phyloP scores from a whole-genome alignment of 225 moss, liverwort and hornwort species.

The Lunularia cruciata region DNA sequence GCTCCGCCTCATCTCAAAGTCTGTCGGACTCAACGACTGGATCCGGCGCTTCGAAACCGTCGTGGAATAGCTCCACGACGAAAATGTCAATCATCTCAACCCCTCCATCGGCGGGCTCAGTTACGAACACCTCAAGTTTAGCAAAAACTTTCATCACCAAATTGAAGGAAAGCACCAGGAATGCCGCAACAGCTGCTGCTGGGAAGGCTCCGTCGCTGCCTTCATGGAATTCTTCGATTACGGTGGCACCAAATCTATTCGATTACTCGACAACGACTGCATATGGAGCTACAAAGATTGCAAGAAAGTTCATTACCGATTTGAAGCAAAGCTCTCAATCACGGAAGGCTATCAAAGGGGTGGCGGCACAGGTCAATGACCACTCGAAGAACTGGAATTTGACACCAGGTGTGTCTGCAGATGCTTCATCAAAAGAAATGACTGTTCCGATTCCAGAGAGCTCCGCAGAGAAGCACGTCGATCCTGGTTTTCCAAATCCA shows the following conservation, averaged over 20 bases:
- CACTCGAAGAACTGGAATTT: background rate
- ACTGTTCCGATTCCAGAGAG: conserved; percentile 23
- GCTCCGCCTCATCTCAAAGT: background rate
- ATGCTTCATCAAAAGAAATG: background rate
- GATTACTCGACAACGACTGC: conserved; percentile 12
- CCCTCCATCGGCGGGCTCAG: conserved; percentile 2
- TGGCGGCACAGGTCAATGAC: conserved; percentile 26
- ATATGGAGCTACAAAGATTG: background rate
- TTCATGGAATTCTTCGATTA: conserved; percentile 23
- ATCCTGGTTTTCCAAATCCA: conserved; percentile 21
- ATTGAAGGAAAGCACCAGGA: conserved; percentile 27
- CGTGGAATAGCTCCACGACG: conserved; percentile 22
- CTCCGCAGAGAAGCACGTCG: conserved; percentile 20
- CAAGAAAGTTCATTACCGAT: conserved; percentile 23
- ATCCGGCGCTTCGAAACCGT: conserved; percentile 10
- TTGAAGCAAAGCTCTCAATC: conserved; percentile 18
- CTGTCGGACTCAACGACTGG: conserved; percentile 3
- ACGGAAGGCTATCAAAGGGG: conserved; percentile 7
- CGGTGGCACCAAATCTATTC: conserved; percentile 10
- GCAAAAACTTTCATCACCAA: conserved; percentile 8
- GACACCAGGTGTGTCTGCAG: background rate
- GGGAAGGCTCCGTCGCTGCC: conserved; percentile 10
- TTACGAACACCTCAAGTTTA: conserved; percentile 2
- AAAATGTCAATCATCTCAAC: conserved; percentile 3
- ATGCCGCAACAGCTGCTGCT: background rate